Conservation (phyloP, 2,329 filamentous ascomycete species). For the Arthrobotrys pseudoclavata region DNA sequence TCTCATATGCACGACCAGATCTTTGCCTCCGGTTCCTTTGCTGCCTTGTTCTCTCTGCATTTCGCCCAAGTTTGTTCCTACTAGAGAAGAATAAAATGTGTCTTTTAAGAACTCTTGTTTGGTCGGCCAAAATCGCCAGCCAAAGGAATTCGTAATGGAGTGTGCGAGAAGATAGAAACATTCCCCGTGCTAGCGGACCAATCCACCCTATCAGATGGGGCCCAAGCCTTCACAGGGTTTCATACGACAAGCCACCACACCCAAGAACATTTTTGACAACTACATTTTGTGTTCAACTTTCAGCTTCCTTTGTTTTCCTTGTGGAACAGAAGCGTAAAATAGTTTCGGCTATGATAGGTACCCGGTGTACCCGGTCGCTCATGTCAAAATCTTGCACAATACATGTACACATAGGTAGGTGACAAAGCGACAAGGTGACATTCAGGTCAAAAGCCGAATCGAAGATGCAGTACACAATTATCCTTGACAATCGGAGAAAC, state of each 20-base stretch:
- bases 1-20: slow-evolving; percentile 27
- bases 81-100: not conserved
- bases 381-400: slow-evolving; percentile 2
- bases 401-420: not conserved
- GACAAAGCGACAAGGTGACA: not conserved
- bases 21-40: slow-evolving; percentile 32
- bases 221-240: slow-evolving; percentile 31
- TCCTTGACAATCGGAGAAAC: not conserved
- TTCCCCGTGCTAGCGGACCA: slow-evolving; percentile 35
- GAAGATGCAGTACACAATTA: not conserved
- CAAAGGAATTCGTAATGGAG: slow-evolving; percentile 23
- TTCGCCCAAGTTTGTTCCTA: slow-evolving; percentile 14
- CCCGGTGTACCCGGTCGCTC: slow-evolving; percentile 16
- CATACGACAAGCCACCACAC: slow-evolving; percentile 46
- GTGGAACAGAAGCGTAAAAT: slow-evolving; percentile 12
- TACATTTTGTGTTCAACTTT: slow-evolving; percentile 9
- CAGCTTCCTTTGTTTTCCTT: slow-evolving; percentile 28
- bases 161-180: slow-evolving; percentile 6
- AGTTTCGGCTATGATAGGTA: slow-evolving; percentile 39
- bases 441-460: not conserved
- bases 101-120: not conserved
- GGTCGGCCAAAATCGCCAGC: slow-evolving; percentile 31
- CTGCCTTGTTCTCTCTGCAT: slow-evolving; percentile 27
- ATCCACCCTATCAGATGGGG: slow-evolving; percentile 33
- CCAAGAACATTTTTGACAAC: slow-evolving; percentile 14